A percentile compares a stretch with the other conserved stretches of the same genome.
Evolutionary conservation across 1,139 yeast species (phyloP).

Genomic region (Pichia cactophila): DNA sequence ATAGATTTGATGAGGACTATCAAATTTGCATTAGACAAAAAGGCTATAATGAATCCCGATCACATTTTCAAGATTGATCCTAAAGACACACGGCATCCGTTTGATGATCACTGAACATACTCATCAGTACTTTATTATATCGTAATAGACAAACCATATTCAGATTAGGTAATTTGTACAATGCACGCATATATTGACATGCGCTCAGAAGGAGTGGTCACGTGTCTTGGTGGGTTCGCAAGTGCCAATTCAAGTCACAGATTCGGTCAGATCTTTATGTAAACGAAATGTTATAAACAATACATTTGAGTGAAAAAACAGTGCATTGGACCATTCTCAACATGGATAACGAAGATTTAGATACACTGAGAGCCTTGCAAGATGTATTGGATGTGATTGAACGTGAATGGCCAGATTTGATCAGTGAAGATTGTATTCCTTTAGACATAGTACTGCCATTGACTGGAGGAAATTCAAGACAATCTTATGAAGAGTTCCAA

Average conservation of each 20-base stretch:
- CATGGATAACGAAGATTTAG: not conserved
- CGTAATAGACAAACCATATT: too few relatives aligned
- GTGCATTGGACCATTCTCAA: not conserved
- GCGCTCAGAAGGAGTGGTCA: too few relatives aligned
- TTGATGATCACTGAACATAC: conserved; percentile 9
- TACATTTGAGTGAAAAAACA: too few relatives aligned
- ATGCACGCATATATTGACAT: too few relatives aligned
- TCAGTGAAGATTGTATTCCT: conserved; percentile 53
- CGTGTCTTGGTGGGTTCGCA: too few relatives aligned
- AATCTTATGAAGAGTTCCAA: conserved; percentile 48
- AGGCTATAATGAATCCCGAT: conserved; percentile 52
- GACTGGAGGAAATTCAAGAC: conserved; percentile 75
- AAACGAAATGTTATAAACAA: not conserved
- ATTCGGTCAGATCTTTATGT: not conserved
- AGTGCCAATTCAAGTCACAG: too few relatives aligned
- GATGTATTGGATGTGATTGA: conserved; percentile 10
- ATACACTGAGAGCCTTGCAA: conserved; percentile 2
- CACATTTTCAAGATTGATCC: conserved; percentile 56
- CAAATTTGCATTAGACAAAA: conserved; percentile 49
- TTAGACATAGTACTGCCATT: conserved; percentile 75
- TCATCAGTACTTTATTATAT: too few relatives aligned
- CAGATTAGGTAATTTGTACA: too few relatives aligned
- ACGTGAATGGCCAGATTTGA: conserved; percentile 30
- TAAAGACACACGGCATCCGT: conserved; percentile 31
- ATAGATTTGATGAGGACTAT: conserved; percentile 50